Evolutionary conservation across 208 protist genomes (phyloP), one percentile per base, ranked within the genome.

Genomic region (Leishmania lainsoni): DNA sequence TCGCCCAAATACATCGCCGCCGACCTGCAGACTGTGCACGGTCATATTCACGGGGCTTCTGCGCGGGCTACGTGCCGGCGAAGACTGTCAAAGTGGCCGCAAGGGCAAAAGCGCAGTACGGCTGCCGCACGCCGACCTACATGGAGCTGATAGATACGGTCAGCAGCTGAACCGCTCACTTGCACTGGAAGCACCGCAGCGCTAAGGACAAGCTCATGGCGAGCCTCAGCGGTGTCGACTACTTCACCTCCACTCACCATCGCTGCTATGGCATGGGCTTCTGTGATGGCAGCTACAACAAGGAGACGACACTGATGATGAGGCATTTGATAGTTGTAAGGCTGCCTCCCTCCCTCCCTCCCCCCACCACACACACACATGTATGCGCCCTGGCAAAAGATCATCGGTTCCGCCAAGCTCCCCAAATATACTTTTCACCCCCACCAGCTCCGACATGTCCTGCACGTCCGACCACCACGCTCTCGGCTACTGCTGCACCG

Each of bases 141-240:
- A 88, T 86, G 78, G 93, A 96, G 87, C 69, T 98, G 45, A 94
- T 97, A 80, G 87, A 97, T 74, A 72, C 85, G 52, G 95, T 93
- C 52, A 89, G 83, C 10, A 17, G 0, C 0, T 87, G 85, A 29
- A 91, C 92, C 1, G 84, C 59, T 6, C 52, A 52, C 51, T 98
- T 93, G 22, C 95, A 98, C 88, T 98, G 96, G 95, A 92, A 97
- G 86, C 83, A 87, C n/a, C 84, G 91, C 56, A 90, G 88, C 54
- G 87, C 92, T 9, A 90, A 86, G 52, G 90, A 97, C 51, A 95
- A 98, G 74, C 68, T 94, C 26, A 98, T 98, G 95, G 75, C 89
- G 20, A 85, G 83, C 22, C 68, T 87, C 51, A 48, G 39, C 42
- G 32, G 51, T 65, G 72, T 42, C 26, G 85, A 22, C 39, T 91